Conservation (phyloP, 768 basidiomycete species). For the Galerina marginata region DNA sequence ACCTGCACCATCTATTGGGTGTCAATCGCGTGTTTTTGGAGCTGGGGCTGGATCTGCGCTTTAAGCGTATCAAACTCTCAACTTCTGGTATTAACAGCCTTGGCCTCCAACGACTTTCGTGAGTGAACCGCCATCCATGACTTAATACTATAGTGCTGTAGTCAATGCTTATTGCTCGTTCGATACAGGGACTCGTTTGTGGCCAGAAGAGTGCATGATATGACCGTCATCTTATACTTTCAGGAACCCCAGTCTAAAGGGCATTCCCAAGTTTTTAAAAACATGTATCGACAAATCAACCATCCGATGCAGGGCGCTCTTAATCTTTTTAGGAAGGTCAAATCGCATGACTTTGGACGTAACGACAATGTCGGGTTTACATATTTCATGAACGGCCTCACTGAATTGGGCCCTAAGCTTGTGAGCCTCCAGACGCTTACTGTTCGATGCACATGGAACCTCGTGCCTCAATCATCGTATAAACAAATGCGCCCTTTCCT, state of each 20-base stretch:
- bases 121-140: background rate
- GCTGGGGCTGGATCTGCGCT: background rate
- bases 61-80: background rate
- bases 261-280: too few species aligned
- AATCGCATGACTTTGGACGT: too few species aligned
- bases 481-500: constrained; percentile 38
- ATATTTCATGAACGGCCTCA: constrained; percentile 31
- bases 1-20: constrained; percentile 4
- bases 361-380: constrained; percentile 20
- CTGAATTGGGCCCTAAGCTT: constrained; percentile 35
- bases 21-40: constrained; percentile 7
- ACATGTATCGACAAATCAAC: too few species aligned
- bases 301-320: too few species aligned
- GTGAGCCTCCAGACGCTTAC: constrained; percentile 37
- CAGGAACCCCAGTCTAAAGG: too few species aligned
- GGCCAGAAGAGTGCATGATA: background rate
- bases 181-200: background rate
- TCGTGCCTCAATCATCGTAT: constrained; percentile 23
- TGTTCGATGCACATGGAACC: constrained; percentile 42
- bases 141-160: too few species aligned
- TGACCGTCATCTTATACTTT: background rate
- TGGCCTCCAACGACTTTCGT: background rate
- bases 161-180: background rate
- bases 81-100: background rate
- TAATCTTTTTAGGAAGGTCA: too few species aligned